Base-by-base conservation (phyloP, 1,284 basidiomycete species). In the Bjerkandera adusta region DNA sequence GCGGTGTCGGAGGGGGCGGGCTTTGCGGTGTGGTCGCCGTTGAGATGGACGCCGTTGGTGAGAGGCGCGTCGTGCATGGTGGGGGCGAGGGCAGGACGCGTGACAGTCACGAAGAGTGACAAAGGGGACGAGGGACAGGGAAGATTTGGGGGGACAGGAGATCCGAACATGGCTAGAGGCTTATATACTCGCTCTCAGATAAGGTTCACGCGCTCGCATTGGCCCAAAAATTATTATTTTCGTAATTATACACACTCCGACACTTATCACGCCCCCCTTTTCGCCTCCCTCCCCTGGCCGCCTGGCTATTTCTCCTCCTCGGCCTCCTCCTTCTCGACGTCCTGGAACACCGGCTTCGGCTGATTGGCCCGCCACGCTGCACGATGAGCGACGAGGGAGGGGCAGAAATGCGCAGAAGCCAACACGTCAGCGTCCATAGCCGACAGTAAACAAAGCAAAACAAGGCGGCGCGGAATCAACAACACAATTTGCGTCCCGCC, bases 291-390 rank as follows among this genome's bases (percentile, higher is more conserved):
- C 45, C 49, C 43, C 41, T 36, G 52, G 38, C 27, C 43, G 50
- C 18, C 42, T 34, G 20, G 27, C 48, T 65, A 42, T 42, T 43
- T 39, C 48, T 70, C 66, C 58, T 77, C 73, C 55, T 77, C 73
- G 50, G 81, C 77, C 29, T 75, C 70, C 51, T 73, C 79, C 57
- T 76, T 73, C 48, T 71, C 68, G 47, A 58, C 65, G 54, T 71
- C 59, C 49, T 78, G 76, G 65, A 91, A 91, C 50, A 92, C 86
- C 0, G 88, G 81, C 61, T 81, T 79, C 43, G 89, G 88, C 62
- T 91, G 89, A 69, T 85, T 91, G 56, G 72, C 67, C 67, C 74
- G 77, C 89, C 89, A 92, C 33, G 89, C 89, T 92, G 78, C 56
- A 63, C 69, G 66, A 72, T 68, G 45, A 27, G n/a, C 18, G 36